These are phyloP conservation scores for Verticillium tricorpus DNA, from an alignment of 2,329 filamentous ascomycete genomes.

Conservation along the genomic window DNA sequence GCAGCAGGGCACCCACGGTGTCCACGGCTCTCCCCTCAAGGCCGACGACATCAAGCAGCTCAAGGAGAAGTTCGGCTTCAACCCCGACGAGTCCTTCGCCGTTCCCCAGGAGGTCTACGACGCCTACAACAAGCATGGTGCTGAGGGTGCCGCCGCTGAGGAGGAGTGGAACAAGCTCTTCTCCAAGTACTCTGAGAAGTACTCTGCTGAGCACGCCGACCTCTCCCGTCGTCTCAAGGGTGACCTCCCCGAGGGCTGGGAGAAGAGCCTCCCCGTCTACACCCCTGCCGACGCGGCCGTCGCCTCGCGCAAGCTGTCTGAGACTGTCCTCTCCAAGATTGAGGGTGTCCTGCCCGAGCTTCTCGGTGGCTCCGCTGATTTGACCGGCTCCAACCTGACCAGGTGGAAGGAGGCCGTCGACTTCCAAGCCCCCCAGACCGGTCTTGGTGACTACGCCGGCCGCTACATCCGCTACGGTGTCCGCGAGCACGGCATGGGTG, in stretches of 20 bases:
- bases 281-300: constrained; percentile 78
- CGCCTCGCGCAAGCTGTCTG: constrained; percentile 93
- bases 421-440: constrained; percentile 86
- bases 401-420: constrained; percentile 95
- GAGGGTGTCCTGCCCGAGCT: constrained; percentile 82
- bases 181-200: constrained; percentile 75
- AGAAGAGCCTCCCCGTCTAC: constrained; percentile 89
- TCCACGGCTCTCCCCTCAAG: constrained; percentile 96
- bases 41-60: constrained; percentile 88
- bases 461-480: constrained; percentile 93
- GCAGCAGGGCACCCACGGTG: constrained; percentile 88
- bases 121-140: constrained; percentile 76
- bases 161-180: constrained; percentile 94
- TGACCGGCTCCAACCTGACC: constrained; percentile 98
- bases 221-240: constrained; percentile 74
- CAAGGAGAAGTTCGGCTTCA: constrained; percentile 94
- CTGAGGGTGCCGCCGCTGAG: constrained; percentile 84
- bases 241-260: constrained; percentile 92
- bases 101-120: constrained; percentile 96
- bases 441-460: constrained; percentile 84
- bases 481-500: constrained; percentile 87
- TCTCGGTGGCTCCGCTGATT: constrained; percentile 90
- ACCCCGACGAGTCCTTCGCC: constrained; percentile 87
- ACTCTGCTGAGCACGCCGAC: constrained; percentile 76
- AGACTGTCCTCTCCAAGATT: constrained; percentile 87